These are phyloP conservation scores for Chlorophyllum brunneum DNA, from an alignment of 768 basidiomycete genomes.

Conservation along the genomic window DNA sequence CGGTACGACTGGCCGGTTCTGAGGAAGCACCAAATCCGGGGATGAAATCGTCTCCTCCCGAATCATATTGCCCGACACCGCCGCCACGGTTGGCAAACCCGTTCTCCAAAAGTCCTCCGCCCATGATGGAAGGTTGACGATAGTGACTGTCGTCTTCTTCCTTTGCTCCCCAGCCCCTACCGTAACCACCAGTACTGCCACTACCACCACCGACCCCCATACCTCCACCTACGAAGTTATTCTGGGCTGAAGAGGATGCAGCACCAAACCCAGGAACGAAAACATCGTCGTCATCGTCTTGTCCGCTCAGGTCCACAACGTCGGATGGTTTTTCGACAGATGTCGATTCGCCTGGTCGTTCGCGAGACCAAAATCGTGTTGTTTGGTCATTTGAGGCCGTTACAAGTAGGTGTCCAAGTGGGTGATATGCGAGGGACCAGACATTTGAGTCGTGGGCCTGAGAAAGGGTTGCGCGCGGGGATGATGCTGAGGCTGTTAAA, in stretches of 20 bases:
- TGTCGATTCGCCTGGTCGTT: slow-evolving; percentile 79
- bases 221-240: slow-evolving; percentile 29
- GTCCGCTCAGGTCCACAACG: slow-evolving; percentile 47
- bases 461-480: slow-evolving; percentile 81
- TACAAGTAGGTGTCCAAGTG: slow-evolving; percentile 91
- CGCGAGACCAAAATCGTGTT: slow-evolving; percentile 97
- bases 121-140: neutral
- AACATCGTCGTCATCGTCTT: slow-evolving; percentile 70
- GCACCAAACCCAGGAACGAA: slow-evolving; percentile 65
- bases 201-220: slow-evolving; percentile 21
- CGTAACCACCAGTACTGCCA: slow-evolving; percentile 2
- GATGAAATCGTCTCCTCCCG: slow-evolving; percentile 11
- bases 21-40: slow-evolving; percentile 9
- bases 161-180: slow-evolving; percentile 8
- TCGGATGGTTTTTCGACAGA: slow-evolving; percentile 83
- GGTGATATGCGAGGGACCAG: slow-evolving; percentile 94
- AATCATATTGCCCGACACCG: slow-evolving; percentile 6
- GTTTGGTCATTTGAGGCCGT: slow-evolving; percentile 98
- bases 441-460: slow-evolving; percentile 98
- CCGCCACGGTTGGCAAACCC: neutral
- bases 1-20: slow-evolving; percentile 2
- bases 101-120: neutral
- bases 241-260: slow-evolving; percentile 28
- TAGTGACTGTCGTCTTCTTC: slow-evolving; percentile 10
- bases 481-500: slow-evolving; percentile 28